Evolutionary conservation across 2,329 filamentous ascomycete genomes (phyloP).

Genomic region (Ascochyta pisi): DNA sequence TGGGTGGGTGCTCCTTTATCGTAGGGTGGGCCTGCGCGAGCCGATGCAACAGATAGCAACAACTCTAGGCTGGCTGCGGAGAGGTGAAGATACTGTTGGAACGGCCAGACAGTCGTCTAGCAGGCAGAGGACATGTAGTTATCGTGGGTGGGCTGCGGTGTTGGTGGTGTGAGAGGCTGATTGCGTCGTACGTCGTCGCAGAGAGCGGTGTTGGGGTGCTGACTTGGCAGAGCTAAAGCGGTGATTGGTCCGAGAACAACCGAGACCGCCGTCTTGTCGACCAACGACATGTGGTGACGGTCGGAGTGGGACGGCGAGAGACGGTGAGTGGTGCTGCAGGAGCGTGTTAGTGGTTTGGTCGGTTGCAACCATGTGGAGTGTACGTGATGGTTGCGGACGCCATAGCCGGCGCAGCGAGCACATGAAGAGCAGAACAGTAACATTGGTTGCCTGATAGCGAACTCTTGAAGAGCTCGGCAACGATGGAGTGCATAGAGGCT

Average conservation of each 20-base stretch:
- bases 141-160: constrained; percentile 13
- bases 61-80: constrained; percentile 53
- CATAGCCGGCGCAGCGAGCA: constrained; percentile 27
- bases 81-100: constrained; percentile 46
- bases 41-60: constrained; percentile 48
- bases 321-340: constrained; percentile 34
- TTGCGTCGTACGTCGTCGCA: constrained; percentile 21
- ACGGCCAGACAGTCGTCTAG: constrained; percentile 51
- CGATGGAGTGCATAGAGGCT: constrained; percentile 26
- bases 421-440: constrained; percentile 23
- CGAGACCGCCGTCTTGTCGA: constrained; percentile 20
- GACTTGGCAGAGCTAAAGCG: constrained; percentile 19
- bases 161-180: constrained; percentile 35
- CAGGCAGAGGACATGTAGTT: constrained; percentile 43
- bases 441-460: constrained; percentile 31
- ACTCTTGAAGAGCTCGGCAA: constrained; percentile 30
- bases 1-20: constrained; percentile 37
- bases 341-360: constrained; percentile 22
- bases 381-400: constrained; percentile 12
- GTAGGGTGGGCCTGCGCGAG: constrained; percentile 43
- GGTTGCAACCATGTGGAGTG: constrained; percentile 9
- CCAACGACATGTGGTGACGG: constrained; percentile 38
- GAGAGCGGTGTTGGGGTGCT: constrained; percentile 35
- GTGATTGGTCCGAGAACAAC: constrained; percentile 38
- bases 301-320: constrained; percentile 35